These are phyloP conservation scores for Durusdinium trenchii DNA, from an alignment of 73 alveolate species.

Conservation along the genomic window DNA sequence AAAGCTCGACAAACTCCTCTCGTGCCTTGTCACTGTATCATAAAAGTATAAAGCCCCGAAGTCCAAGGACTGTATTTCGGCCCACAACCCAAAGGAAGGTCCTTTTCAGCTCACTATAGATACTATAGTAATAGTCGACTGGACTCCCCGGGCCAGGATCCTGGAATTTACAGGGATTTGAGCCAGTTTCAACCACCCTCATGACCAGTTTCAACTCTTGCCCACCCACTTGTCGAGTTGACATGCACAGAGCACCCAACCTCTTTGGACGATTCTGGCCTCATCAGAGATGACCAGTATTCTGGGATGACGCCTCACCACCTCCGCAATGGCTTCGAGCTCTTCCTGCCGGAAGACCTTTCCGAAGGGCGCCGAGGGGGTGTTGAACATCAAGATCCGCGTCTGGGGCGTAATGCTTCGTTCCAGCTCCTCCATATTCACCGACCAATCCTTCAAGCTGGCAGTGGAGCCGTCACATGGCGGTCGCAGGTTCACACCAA, in stretches of 20 bases:
- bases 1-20: background rate
- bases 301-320: constrained; percentile 29
- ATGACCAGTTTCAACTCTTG: too few relatives aligned
- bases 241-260: background rate
- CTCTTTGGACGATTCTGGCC: background rate
- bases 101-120: too few relatives aligned
- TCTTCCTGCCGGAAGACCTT: constrained; percentile 58
- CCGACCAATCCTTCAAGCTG: constrained; percentile 14
- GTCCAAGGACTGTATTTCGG: background rate
- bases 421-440: constrained; percentile 28
- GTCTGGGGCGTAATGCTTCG: constrained; percentile 12
- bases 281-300: constrained; percentile 32
- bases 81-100: too few relatives aligned
- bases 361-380: constrained; percentile 51
- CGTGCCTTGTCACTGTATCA: background rate
- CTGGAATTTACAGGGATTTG: too few relatives aligned
- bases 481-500: constrained; percentile 48
- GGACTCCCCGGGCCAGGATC: too few relatives aligned
- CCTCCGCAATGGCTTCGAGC: constrained; percentile 41
- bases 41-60: background rate
- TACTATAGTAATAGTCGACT: too few relatives aligned
- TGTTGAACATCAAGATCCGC: constrained; percentile 72
- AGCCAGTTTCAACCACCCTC: too few relatives aligned
- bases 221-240: too few relatives aligned
- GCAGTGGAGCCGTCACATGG: background rate